Percentiles rank a stretch among this genome's conserved stretches.
These are phyloP conservation scores for Fragaria iinumae DNA, from an alignment of 306 rosid species.

Conservation along the genomic window DNA sequence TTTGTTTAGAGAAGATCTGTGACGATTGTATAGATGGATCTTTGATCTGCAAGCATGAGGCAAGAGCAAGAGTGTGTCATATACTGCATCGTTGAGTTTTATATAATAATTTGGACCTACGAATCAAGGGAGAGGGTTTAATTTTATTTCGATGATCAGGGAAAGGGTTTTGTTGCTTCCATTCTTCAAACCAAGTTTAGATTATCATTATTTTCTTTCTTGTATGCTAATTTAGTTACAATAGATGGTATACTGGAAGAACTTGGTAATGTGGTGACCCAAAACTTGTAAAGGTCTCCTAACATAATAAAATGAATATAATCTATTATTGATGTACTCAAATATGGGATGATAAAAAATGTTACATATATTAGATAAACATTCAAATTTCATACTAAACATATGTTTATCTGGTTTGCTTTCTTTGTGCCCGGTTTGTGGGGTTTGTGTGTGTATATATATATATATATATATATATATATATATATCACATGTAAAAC, in stretches of 20 bases:
- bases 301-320: too few species aligned
- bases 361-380: too few species aligned
- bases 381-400: too few species aligned
- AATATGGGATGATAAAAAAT: too few species aligned
- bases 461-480: too few species aligned
- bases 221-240: neutral
- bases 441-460: too few species aligned
- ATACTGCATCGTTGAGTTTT: too few species aligned
- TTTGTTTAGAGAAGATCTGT: neutral
- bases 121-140: neutral
- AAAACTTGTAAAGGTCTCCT: neutral
- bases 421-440: too few species aligned
- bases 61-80: neutral
- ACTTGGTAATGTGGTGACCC: neutral
- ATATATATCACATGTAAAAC: too few species aligned
- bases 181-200: neutral
- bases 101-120: neutral
- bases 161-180: conserved; percentile 1
- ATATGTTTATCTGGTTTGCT: too few species aligned
- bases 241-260: neutral
- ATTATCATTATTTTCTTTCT: neutral
- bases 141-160: neutral
- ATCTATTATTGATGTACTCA: too few species aligned
- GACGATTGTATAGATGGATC: neutral
- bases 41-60: neutral